A percentile compares a stretch with the other conserved stretches of the same genome.
phyloP scores from a whole-genome alignment of 345 rosid genomes.

The Eucalyptus erythrocorys region DNA sequence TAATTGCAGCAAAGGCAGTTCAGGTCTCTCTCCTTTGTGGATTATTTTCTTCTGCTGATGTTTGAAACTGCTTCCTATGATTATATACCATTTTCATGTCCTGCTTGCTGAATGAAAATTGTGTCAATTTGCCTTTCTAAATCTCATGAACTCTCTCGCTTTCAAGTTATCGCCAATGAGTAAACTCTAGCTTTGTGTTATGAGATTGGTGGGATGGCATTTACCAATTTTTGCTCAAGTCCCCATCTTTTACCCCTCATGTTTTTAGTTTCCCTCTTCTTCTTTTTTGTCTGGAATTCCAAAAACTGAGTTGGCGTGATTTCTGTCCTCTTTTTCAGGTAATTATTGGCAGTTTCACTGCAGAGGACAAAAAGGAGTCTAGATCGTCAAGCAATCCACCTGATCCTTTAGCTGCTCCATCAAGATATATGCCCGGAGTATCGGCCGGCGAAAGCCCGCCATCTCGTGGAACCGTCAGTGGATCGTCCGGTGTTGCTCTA shows the following conservation, averaged over 20 bases:
- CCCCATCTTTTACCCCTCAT: neutral
- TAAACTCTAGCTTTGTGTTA: neutral
- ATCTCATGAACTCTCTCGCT: neutral
- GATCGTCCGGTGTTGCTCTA: slow-evolving; percentile 35
- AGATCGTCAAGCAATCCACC: slow-evolving; percentile 7
- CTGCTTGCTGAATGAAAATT: neutral
- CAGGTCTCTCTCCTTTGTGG: neutral
- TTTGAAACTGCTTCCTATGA: neutral
- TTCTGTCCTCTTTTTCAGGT: slow-evolving; percentile 14
- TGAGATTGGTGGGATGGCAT: neutral
- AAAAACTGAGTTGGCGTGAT: neutral
- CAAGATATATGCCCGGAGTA: neutral
- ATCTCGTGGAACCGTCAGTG: slow-evolving; percentile 35
- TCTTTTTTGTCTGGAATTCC: neutral
- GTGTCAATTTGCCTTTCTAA: neutral
- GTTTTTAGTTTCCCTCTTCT: neutral
- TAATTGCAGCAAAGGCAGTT: neutral
- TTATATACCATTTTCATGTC: neutral
- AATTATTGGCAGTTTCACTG: slow-evolving; percentile 30
- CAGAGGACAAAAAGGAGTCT: slow-evolving; percentile 18
- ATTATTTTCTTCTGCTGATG: neutral
- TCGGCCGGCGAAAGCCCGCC: slow-evolving; percentile 25
- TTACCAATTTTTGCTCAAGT: neutral
- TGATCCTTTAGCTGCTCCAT: slow-evolving; percentile 10
- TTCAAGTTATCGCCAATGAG: neutral